Evolutionary conservation across 1,284 basidiomycete genomes (phyloP), one percentile per base, ranked within the genome.

Genomic region (Chiua sp.): DNA sequence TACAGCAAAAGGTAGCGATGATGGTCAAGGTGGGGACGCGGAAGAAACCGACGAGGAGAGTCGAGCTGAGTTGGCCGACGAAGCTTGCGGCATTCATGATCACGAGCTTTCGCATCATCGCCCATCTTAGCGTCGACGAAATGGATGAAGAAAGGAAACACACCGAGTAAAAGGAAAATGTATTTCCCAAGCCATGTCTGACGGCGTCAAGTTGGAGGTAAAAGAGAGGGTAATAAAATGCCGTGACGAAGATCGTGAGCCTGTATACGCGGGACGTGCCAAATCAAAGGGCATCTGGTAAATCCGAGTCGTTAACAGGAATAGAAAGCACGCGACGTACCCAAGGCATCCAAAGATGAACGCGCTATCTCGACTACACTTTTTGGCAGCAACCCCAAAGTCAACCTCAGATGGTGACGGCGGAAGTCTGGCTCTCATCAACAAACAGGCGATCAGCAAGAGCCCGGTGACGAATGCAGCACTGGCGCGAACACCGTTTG

Each of bases 131-230:
- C 8, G 37, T 20, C 20, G 37, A 20, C 18, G 7, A 20, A 18
- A 39, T 7, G 37, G 11, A 15, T 15, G 18, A 6, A 7, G 42
- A 42, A 12, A 22, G 47, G 10, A 33, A 50, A 20, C 3, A 42
- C 6, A 76, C 75, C 46, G 75, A 75, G 50, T 76, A 74, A 48
- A 74, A 74, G 2, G 72, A 77, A 51, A 77, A 75, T 0, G 59
- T 57, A 1, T 56, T 60, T 32, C 62, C 65, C 13, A 75, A 35
- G 3, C 55, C 60, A 23, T 75, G 65, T 44, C 47, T 60, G 33
- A 64, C 56, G 3, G 75, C 55, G 20, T 72, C 60, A 13, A 77
- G 64, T 46, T 77, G 75, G 26, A 77, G 63, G 53, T 69, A 74
- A 61, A 74, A 74, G 18, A 74, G 47, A 23, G 75, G 73, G 57